Percentiles rank a stretch among this genome's conserved stretches.
Evolutionary conservation across 2,329 filamentous ascomycete genomes (phyloP).

Genomic region (Trichoderma sp.): DNA sequence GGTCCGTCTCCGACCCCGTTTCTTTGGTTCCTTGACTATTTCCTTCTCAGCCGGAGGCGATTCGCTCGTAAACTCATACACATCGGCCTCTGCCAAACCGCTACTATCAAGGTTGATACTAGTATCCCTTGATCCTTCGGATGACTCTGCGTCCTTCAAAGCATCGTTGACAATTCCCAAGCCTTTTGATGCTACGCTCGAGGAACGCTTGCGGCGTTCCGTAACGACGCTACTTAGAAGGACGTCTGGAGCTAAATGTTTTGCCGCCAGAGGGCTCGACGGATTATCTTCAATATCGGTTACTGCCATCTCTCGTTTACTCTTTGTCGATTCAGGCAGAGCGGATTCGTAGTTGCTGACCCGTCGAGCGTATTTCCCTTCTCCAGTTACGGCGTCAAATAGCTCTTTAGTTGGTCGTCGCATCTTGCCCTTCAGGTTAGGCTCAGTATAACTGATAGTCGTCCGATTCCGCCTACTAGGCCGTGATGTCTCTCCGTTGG

Average conservation of each 20-base stretch:
- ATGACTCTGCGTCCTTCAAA: constrained; percentile 7
- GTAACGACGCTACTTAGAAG: constrained; percentile 39
- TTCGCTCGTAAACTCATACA: constrained; percentile 57
- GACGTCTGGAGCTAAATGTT: constrained; percentile 33
- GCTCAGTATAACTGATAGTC: constrained; percentile 78
- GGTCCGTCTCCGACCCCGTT: constrained; percentile 34
- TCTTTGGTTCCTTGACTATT: constrained; percentile 30
- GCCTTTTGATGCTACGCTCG: constrained; percentile 30
- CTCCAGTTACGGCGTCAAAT: constrained; percentile 71
- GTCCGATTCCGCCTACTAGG: constrained; percentile 67
- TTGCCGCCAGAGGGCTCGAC: constrained; percentile 47
- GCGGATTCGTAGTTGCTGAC: constrained; percentile 39
- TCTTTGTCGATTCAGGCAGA: constrained; percentile 29
- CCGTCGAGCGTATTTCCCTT: constrained; percentile 54
- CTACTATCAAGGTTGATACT: constrained; percentile 27
- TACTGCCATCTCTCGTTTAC: constrained; percentile 37
- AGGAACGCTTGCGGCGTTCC: constrained; percentile 45
- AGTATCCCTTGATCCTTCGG: constrained; percentile 22
- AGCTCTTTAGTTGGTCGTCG: constrained; percentile 75
- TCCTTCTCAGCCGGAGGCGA: constrained; percentile 44
- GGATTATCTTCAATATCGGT: constrained; percentile 34
- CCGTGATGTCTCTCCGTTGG: constrained; percentile 58
- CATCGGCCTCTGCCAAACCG: constrained; percentile 42
- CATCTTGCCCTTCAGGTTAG: constrained; percentile 82
- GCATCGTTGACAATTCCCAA: constrained; percentile 22